phyloP scores from a whole-genome alignment of 2,329 filamentous ascomycete genomes.

The Aureobasidium sp. region DNA sequence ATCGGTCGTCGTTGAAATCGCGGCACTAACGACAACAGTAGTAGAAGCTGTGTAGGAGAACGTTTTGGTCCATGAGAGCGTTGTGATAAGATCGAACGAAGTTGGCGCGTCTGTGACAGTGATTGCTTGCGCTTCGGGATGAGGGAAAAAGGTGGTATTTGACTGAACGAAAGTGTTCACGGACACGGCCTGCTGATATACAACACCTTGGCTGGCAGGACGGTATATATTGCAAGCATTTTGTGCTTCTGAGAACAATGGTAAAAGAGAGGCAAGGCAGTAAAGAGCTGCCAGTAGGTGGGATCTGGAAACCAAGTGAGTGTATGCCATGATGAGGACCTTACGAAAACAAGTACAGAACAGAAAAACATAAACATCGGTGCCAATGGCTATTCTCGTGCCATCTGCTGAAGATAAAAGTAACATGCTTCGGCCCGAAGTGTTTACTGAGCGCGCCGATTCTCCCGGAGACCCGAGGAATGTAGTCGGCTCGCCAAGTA shows the following conservation, averaged over 20 bases:
- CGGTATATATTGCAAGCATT: slow-evolving; percentile 9
- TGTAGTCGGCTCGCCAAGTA: background rate
- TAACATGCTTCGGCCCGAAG: background rate
- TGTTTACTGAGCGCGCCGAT: background rate
- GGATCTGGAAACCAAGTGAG: background rate
- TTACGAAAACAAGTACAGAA: background rate
- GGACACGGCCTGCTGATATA: slow-evolving; percentile 25
- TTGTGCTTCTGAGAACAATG: background rate
- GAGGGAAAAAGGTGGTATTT: slow-evolving; percentile 27
- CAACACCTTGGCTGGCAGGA: slow-evolving; percentile 11
- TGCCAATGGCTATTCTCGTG: too few species aligned
- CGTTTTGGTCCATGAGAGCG: slow-evolving; percentile 23
- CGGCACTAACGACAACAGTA: background rate
- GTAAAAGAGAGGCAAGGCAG: background rate
- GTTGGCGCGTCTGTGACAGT: slow-evolving; percentile 28
- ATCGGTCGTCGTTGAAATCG: slow-evolving; percentile 3
- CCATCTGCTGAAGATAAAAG: background rate
- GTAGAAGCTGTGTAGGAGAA: background rate
- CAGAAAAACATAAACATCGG: background rate
- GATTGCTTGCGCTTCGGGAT: slow-evolving; percentile 19
- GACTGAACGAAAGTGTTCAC: slow-evolving; percentile 24
- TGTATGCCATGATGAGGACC: background rate
- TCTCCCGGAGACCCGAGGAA: background rate
- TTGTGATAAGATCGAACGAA: slow-evolving; percentile 24
- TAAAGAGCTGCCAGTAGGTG: background rate